Percentiles rank a stretch among this genome's conserved stretches.
These are phyloP conservation scores for Lizanozyma gosingica DNA, from an alignment of 1,139 yeast species.

Conservation along the genomic window DNA sequence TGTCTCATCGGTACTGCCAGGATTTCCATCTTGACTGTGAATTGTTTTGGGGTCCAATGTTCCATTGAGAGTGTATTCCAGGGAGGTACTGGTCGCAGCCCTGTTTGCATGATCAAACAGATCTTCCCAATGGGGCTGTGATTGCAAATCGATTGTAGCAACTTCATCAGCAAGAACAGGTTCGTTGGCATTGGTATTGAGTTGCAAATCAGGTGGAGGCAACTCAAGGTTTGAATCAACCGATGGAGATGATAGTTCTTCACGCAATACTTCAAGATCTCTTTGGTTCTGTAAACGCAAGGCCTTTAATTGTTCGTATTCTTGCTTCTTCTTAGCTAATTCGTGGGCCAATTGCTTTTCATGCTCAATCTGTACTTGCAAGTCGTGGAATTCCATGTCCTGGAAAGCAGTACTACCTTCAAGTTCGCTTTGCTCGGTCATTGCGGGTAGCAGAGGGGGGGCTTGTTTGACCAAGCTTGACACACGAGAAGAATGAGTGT, in stretches of 20 bases:
- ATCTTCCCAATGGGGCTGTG: too few species aligned
- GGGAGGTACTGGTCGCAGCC: background rate
- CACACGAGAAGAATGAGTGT: slow-evolving; percentile 4
- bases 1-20: background rate
- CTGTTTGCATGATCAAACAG: background rate
- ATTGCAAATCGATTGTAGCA: too few species aligned
- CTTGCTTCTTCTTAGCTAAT: slow-evolving; percentile 21
- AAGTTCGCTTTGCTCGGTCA: slow-evolving; percentile 8
- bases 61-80: background rate
- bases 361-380: slow-evolving; percentile 20
- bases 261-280: background rate
- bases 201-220: too few species aligned
- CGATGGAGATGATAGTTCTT: background rate
- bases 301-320: slow-evolving; percentile 21
- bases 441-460: slow-evolving; percentile 1
- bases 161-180: background rate
- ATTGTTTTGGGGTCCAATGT: background rate
- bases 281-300: background rate
- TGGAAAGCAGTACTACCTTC: slow-evolving; percentile 9
- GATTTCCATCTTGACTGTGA: background rate
- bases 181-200: background rate
- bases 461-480: slow-evolving; percentile 7
- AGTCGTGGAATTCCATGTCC: slow-evolving; percentile 7
- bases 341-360: slow-evolving; percentile 24
- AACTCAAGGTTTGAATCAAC: background rate